Conservation (phyloP, 805 yeast species). For the Pichia sporocuriosa region DNA sequence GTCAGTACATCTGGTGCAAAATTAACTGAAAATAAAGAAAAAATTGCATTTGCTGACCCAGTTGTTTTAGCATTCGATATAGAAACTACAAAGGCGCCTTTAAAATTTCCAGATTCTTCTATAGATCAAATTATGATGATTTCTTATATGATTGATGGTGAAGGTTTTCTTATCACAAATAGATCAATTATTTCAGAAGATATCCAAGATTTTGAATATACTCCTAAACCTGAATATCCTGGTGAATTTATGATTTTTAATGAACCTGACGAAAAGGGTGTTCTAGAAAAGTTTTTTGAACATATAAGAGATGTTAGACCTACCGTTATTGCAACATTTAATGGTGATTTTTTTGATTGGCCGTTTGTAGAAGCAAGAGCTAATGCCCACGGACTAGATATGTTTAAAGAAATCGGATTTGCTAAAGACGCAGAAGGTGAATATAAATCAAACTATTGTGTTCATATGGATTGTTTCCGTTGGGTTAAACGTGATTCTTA, state of each 20-base stretch:
- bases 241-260: constrained; percentile 87
- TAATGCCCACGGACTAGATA: constrained; percentile 70
- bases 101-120: constrained; percentile 89
- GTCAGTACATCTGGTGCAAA: constrained; percentile 50
- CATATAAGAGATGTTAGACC: constrained; percentile 86
- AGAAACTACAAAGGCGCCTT: constrained; percentile 93
- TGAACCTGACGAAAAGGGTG: constrained; percentile 75
- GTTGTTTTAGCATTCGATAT: constrained; percentile 95
- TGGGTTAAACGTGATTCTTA: constrained; percentile 99
- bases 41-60: constrained; percentile 94
- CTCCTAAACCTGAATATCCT: constrained; percentile 94
- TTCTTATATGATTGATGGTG: constrained; percentile 98
- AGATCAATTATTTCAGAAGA: constrained; percentile 91
- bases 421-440: constrained; percentile 85
- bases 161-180: constrained; percentile 88
- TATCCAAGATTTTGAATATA: constrained; percentile 93
- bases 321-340: constrained; percentile 95
- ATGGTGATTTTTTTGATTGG: constrained; percentile 99
- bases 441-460: constrained; percentile 86
- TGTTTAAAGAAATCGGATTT: constrained; percentile 93
- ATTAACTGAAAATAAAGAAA: constrained; percentile 56
- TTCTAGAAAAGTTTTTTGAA: constrained; percentile 74
- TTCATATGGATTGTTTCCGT: constrained; percentile 93
- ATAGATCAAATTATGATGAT: constrained; percentile 97
- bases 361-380: constrained; percentile 94